Evolutionary conservation across 1,139 yeast genomes (phyloP).

Genomic region (Petasospora fabianii): DNA sequence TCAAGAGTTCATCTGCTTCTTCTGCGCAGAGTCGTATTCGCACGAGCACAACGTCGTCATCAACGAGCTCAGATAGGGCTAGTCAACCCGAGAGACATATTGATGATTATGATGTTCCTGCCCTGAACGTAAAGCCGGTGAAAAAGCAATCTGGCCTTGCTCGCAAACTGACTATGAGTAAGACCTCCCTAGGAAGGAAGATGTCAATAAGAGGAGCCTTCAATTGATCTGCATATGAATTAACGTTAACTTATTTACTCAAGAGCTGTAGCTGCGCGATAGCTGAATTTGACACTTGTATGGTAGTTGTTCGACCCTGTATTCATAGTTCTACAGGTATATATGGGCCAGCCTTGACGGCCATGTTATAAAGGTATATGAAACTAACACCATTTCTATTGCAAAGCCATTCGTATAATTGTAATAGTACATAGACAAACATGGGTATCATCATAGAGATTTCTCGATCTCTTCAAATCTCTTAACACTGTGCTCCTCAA

Average conservation of each 20-base stretch:
- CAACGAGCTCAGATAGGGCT: slow-evolving; percentile 11
- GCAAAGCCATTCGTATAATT: too few relatives aligned
- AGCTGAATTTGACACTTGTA: too few relatives aligned
- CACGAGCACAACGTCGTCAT: slow-evolving; percentile 12
- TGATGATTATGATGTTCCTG: slow-evolving; percentile 36
- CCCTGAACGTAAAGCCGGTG: slow-evolving; percentile 32
- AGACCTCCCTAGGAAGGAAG: slow-evolving; percentile 29
- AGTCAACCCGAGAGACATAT: slow-evolving; percentile 26
- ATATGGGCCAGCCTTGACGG: too few relatives aligned
- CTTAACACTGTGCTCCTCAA: slow-evolving; percentile 29
- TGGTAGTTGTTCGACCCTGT: too few relatives aligned
- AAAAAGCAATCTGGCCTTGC: slow-evolving; percentile 30
- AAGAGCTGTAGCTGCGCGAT: too few relatives aligned
- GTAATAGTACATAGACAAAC: too few relatives aligned
- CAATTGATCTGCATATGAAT: too few relatives aligned
- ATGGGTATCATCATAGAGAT: background rate
- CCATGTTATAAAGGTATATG: too few relatives aligned
- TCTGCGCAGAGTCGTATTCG: slow-evolving; percentile 1
- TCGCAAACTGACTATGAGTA: slow-evolving; percentile 27
- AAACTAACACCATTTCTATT: too few relatives aligned
- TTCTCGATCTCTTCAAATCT: slow-evolving; percentile 4
- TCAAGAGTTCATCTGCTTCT: slow-evolving; percentile 10
- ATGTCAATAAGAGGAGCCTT: slow-evolving; percentile 30
- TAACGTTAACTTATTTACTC: too few relatives aligned
- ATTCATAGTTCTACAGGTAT: too few relatives aligned